These are phyloP conservation scores for Trichoderma virens DNA, from an alignment of 495 filamentous ascomycete genomes.

Conservation along the genomic window DNA sequence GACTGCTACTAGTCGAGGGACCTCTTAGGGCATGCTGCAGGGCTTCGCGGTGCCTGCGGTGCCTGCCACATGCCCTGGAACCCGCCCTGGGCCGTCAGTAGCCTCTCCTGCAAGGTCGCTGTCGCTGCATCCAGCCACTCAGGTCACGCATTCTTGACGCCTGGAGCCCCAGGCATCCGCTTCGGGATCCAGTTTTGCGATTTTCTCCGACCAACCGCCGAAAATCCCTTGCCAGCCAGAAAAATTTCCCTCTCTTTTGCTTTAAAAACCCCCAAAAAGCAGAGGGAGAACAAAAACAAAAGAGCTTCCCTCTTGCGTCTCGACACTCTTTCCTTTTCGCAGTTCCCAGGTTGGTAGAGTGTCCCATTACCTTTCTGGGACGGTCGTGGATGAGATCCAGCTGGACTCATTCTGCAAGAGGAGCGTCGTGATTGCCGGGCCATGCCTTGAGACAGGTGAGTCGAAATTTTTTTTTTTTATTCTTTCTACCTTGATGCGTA, in stretches of 20 bases:
- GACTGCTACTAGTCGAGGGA: no score
- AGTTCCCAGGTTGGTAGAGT: background rate
- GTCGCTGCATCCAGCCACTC: background rate
- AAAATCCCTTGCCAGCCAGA: background rate
- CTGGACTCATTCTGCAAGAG: conserved; percentile 1
- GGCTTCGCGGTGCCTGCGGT: no score
- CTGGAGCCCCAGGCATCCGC: conserved; percentile 2
- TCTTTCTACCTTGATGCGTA: conserved; percentile 49
- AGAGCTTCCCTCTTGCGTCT: background rate
- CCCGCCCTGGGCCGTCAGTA: background rate
- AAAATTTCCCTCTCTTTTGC: background rate
- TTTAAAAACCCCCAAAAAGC: no score
- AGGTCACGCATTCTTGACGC: background rate
- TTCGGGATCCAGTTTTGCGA: background rate
- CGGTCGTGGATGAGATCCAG: background rate
- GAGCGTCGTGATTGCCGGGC: background rate
- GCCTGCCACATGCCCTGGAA: no score
- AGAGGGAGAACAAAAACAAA: background rate
- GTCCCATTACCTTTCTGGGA: conserved; percentile 3
- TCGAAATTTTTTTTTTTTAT: background rate
- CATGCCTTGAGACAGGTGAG: conserved; percentile 1
- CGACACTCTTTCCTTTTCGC: background rate
- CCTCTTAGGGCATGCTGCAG: no score
- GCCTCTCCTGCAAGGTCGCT: background rate
- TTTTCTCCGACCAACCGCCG: conserved; percentile 1